Evolutionary conservation across 306 rosid genomes (phyloP).

Genomic region (Trifolium fragiferum): DNA sequence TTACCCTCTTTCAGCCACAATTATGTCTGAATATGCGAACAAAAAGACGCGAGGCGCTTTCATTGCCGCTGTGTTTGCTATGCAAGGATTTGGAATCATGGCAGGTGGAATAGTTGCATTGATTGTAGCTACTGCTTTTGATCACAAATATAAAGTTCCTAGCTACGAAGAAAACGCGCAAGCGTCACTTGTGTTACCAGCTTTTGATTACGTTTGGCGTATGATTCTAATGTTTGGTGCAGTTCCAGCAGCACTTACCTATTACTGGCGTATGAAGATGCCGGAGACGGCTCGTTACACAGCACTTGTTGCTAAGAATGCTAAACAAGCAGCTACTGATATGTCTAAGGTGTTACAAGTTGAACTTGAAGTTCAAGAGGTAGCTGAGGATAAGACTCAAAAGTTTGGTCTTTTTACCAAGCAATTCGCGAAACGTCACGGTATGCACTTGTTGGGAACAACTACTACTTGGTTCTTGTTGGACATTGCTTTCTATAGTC

Average conservation of each 20-base stretch:
- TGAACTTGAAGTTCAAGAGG: slow-evolving; percentile 62
- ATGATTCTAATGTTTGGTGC: slow-evolving; percentile 77
- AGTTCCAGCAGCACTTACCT: slow-evolving; percentile 70
- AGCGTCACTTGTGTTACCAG: slow-evolving; percentile 50
- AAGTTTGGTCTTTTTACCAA: slow-evolving; percentile 64
- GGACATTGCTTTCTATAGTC: slow-evolving; percentile 91
- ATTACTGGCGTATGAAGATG: slow-evolving; percentile 98
- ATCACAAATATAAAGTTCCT: slow-evolving; percentile 58
- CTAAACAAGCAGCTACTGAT: slow-evolving; percentile 71
- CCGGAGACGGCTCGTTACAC: slow-evolving; percentile 93
- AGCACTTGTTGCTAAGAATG: slow-evolving; percentile 74
- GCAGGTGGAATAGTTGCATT: slow-evolving; percentile 78
- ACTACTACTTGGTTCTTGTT: slow-evolving; percentile 76
- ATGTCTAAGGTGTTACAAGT: slow-evolving; percentile 88
- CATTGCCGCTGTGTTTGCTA: slow-evolving; percentile 88
- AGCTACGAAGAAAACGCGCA: slow-evolving; percentile 10
- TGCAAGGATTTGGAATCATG: slow-evolving; percentile 93
- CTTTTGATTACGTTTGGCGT: slow-evolving; percentile 83
- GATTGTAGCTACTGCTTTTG: slow-evolving; percentile 58
- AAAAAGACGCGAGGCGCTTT: slow-evolving; percentile 91
- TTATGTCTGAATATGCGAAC: slow-evolving; percentile 95
- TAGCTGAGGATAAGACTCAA: slow-evolving; percentile 12
- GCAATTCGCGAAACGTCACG: slow-evolving; percentile 67
- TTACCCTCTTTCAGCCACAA: slow-evolving; percentile 91
- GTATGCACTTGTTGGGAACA: slow-evolving; percentile 80